A percentile compares a stretch with the other conserved stretches of the same genome.
These are phyloP conservation scores for Plenodomus biglobosus DNA, from an alignment of 2,329 filamentous ascomycete species.

Conservation along the genomic window DNA sequence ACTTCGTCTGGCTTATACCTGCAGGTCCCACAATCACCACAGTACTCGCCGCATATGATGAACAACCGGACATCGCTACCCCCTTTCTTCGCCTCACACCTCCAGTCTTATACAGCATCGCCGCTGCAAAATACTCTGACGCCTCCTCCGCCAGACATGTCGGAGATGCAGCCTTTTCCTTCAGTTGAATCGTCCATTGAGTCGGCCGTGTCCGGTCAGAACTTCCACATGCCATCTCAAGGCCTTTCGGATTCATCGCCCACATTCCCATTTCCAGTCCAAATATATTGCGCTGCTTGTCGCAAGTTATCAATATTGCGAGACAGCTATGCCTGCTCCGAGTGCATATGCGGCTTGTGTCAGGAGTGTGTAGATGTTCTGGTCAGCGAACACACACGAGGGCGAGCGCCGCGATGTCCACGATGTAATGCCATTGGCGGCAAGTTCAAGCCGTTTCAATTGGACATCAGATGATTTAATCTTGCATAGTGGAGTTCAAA, in stretches of 20 bases:
- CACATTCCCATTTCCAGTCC: slow-evolving; percentile 55
- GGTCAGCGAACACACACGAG: slow-evolving; percentile 70
- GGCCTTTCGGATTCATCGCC: slow-evolving; percentile 64
- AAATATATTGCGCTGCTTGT: slow-evolving; percentile 92
- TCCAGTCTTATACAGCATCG: slow-evolving; percentile 78
- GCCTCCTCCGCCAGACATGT: slow-evolving; percentile 62
- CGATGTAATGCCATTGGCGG: slow-evolving; percentile 77
- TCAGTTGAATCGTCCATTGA: slow-evolving; percentile 82
- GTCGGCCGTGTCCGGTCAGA: slow-evolving; percentile 68
- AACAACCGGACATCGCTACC: slow-evolving; percentile 62
- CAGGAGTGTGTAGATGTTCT: slow-evolving; percentile 82
- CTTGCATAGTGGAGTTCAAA: neutral
- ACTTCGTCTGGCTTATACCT: slow-evolving; percentile 20
- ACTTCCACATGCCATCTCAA: slow-evolving; percentile 60
- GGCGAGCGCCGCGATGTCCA: slow-evolving; percentile 71
- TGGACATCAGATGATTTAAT: slow-evolving; percentile 69
- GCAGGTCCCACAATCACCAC: slow-evolving; percentile 54
- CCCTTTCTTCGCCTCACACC: slow-evolving; percentile 54
- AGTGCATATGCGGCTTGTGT: slow-evolving; percentile 93
- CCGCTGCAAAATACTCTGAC: slow-evolving; percentile 89
- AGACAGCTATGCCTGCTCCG: slow-evolving; percentile 90
- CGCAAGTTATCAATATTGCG: slow-evolving; percentile 73
- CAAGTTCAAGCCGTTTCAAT: slow-evolving; percentile 80
- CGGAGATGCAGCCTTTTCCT: slow-evolving; percentile 70
- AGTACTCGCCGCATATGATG: slow-evolving; percentile 53